Conservation (phyloP, 192 early-diverging fungal genomes). For the Coemansia sp. region DNA sequence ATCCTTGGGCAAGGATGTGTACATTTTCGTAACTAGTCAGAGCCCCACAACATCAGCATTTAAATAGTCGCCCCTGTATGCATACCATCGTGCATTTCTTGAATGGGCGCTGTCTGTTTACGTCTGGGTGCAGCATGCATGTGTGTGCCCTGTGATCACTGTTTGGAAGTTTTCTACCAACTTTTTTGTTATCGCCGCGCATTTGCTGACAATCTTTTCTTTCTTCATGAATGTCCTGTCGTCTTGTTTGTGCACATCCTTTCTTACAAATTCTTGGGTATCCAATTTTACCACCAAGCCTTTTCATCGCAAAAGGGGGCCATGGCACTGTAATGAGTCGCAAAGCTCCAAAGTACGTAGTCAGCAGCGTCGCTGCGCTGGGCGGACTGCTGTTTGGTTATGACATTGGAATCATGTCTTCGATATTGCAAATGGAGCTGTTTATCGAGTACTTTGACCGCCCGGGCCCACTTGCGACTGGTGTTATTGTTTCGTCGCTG, state of each 20-base stretch:
- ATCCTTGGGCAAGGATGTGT: too few relatives aligned
- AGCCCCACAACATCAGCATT: too few relatives aligned
- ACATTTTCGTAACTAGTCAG: too few relatives aligned
- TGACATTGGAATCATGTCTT: slow-evolving; percentile 31
- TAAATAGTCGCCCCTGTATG: too few relatives aligned
- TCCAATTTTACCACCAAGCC: neutral
- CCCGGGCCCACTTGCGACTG: slow-evolving; percentile 52
- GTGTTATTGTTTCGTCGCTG: slow-evolving; percentile 63
- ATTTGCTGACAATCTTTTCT: neutral
- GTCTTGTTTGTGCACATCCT: neutral
- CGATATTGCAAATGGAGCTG: slow-evolving; percentile 59
- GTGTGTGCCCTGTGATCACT: neutral
- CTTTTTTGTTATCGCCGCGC: neutral
- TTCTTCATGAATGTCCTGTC: neutral
- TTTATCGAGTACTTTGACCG: slow-evolving; percentile 61
- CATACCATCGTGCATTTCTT: too few relatives aligned
- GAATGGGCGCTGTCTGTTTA: neutral
- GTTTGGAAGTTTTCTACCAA: neutral
- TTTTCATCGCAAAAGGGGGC: neutral
- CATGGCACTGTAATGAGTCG: slow-evolving; percentile 18
- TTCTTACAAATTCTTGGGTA: neutral
- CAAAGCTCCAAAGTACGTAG: slow-evolving; percentile 21
- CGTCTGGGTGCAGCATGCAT: slow-evolving; percentile 1
- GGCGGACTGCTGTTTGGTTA: slow-evolving; percentile 30
- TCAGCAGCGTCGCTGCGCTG: slow-evolving; percentile 20